Evolutionary conservation across 495 filamentous ascomycete genomes (phyloP).

Genomic region (Lophiotrema nucula): DNA sequence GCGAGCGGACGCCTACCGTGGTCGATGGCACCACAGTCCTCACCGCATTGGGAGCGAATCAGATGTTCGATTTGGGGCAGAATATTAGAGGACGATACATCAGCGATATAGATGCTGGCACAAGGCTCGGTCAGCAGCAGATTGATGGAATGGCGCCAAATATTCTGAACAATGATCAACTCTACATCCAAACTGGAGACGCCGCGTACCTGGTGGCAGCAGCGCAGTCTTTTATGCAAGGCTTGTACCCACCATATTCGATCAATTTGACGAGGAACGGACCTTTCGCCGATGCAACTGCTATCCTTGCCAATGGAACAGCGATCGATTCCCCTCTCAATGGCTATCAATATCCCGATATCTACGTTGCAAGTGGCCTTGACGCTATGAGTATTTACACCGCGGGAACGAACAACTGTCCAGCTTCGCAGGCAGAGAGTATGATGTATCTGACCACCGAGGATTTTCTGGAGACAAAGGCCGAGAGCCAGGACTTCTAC

Average conservation of each 20-base stretch:
- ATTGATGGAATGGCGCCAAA: slow-evolving; percentile 48
- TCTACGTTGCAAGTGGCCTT: slow-evolving; percentile 51
- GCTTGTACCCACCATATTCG: slow-evolving; percentile 69
- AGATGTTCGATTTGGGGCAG: slow-evolving; percentile 61
- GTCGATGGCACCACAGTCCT: slow-evolving; percentile 51
- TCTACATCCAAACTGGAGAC: slow-evolving; percentile 49
- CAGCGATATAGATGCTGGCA: slow-evolving; percentile 29
- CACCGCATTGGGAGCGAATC: slow-evolving; percentile 67
- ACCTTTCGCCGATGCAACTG: slow-evolving; percentile 41
- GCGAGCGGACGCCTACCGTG: slow-evolving; percentile 66
- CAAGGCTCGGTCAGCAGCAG: slow-evolving; percentile 39
- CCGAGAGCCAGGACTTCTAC: slow-evolving; percentile 3
- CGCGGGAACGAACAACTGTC: slow-evolving; percentile 59
- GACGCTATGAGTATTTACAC: slow-evolving; percentile 59
- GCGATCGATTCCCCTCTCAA: slow-evolving; percentile 57
- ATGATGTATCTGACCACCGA: slow-evolving; percentile 38
- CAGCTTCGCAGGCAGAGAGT: slow-evolving; percentile 29
- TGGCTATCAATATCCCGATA: slow-evolving; percentile 72
- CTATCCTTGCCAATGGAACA: slow-evolving; percentile 59
- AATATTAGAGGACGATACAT: slow-evolving; percentile 53
- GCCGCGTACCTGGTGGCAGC: slow-evolving; percentile 56
- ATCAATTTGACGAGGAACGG: slow-evolving; percentile 40
- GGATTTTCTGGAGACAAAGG: slow-evolving; percentile 35
- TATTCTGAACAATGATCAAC: slow-evolving; percentile 48
- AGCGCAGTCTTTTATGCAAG: slow-evolving; percentile 75